Evolutionary conservation across 345 rosid genomes (phyloP), one percentile per base, ranked within the genome.

Genomic region (Pelargonium nanum): DNA sequence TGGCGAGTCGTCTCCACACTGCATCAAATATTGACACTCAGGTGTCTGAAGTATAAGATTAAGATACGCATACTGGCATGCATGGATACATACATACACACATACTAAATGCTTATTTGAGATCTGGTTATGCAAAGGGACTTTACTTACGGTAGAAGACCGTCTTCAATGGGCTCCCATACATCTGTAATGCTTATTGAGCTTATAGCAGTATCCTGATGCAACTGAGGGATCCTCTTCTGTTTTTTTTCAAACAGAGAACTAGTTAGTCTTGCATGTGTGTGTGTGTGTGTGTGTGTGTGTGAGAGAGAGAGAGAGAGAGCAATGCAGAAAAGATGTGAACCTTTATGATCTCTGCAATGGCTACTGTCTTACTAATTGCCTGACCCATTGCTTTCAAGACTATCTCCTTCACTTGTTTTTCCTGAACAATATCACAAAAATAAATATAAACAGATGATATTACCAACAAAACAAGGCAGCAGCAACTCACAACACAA

Each of bases 361-460:
- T 75, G 1, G 89, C 79, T 22, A 90, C 97, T 4, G 95, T 87
- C 70, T 90, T 90, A 83, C 87, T 87, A 62, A 90, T 90, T 19
- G 97, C 97, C 48, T 83, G 95, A 19, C 97, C 97, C 97, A 90
- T 90, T 61, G 97, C 95, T 76, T 87, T 90, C 78, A 90, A 73
- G 68, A 87, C 89, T 73, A 87, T 78, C 58, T 90, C 91, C 59
- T 72, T 79, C 60, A 55, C 84, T 70, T 62, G 72, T 72, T 83
- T 87, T 71, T 90, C 95, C 97, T 87, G 30, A 52, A 55, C 22
- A 58, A 30, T 53, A 59, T 59, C 19, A 57, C 22, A 52, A 53
- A 65, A 10, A 53, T 50, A 44, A 59, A 22, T 20, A 30, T 63
- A 21, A 53, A 64, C 6, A 53, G 51, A 54, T 62, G 57, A 40